A percentile compares a stretch with the other conserved stretches of the same genome.
phyloP scores from a whole-genome alignment of 2,329 filamentous ascomycete species.

The Aspergillus carbonarius region DNA sequence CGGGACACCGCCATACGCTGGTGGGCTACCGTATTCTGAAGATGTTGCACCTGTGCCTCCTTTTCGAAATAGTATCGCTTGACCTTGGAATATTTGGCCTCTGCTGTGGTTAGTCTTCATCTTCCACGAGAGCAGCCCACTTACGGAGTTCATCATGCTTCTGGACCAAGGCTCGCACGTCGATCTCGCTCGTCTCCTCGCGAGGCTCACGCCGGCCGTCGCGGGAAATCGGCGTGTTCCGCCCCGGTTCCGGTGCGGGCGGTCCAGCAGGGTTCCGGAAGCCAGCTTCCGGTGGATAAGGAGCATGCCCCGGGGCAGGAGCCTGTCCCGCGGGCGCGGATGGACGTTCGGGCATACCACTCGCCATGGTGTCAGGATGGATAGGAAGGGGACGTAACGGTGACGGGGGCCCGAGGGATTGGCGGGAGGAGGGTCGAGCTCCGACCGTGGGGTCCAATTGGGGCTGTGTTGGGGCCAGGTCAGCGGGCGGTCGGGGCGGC shows the following conservation, averaged over 20 bases:
- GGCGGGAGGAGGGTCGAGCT: constrained; percentile 21
- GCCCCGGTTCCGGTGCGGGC: constrained; percentile 46
- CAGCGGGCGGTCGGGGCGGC: constrained; percentile 12
- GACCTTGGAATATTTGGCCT: constrained; percentile 95
- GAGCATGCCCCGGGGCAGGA: constrained; percentile 8
- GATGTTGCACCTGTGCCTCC: constrained; percentile 81
- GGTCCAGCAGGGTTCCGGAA: constrained; percentile 24
- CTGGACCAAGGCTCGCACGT: constrained; percentile 46
- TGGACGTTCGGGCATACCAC: constrained; percentile 22
- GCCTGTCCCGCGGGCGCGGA: constrained; percentile 10
- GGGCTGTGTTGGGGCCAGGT: constrained; percentile 14
- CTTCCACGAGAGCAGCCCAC: constrained; percentile 16
- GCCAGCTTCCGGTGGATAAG: constrained; percentile 16
- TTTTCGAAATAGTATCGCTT: constrained; percentile 97
- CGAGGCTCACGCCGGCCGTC: constrained; percentile 29
- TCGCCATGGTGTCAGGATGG: constrained; percentile 10
- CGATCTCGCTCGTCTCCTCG: constrained; percentile 42
- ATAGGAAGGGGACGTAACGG: constrained; percentile 16
- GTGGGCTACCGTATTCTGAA: constrained; percentile 96
- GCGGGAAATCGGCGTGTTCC: constrained; percentile 45
- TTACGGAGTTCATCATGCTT: constrained; percentile 49
- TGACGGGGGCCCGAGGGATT: constrained; percentile 23
- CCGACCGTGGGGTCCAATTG: constrained; percentile 13
- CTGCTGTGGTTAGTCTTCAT: constrained; percentile 47
- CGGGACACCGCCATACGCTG: constrained; percentile 92